Percentiles rank a stretch among this genome's conserved stretches.
phyloP scores from a whole-genome alignment of 2,329 filamentous ascomycete species.

The Zymoseptoria pseudotritici region DNA sequence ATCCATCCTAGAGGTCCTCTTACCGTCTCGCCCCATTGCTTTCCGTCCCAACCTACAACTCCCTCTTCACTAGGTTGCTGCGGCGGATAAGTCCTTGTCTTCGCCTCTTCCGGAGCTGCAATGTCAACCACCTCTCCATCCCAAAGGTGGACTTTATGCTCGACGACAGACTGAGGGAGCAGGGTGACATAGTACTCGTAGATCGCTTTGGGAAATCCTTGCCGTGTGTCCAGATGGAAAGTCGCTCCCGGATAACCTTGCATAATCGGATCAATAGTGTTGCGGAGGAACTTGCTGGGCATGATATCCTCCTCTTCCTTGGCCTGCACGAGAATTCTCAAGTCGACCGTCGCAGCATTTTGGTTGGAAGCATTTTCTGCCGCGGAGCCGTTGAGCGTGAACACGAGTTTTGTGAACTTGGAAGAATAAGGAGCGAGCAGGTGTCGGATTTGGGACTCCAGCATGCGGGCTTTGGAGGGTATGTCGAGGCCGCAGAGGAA shows the following conservation, averaged over 20 bases:
- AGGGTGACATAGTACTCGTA: slow-evolving; percentile 38
- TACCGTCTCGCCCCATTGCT: slow-evolving; percentile 31
- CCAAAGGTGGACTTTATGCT: slow-evolving; percentile 24
- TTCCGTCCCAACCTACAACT: slow-evolving; percentile 4
- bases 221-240: slow-evolving; percentile 28
- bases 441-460: slow-evolving; percentile 39
- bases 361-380: slow-evolving; percentile 37
- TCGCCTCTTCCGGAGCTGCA: slow-evolving; percentile 27
- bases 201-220: slow-evolving; percentile 35
- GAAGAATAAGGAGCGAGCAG: slow-evolving; percentile 31
- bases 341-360: slow-evolving; percentile 43
- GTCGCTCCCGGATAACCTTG: slow-evolving; percentile 28
- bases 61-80: slow-evolving; percentile 29
- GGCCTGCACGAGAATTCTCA: slow-evolving; percentile 35
- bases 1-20: slow-evolving; percentile 33
- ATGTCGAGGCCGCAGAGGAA: slow-evolving; percentile 42
- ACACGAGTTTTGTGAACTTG: slow-evolving; percentile 31
- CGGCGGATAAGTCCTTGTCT: slow-evolving; percentile 21
- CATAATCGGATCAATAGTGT: slow-evolving; percentile 40
- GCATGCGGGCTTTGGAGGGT: slow-evolving; percentile 40
- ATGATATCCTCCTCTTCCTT: slow-evolving; percentile 20
- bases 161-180: slow-evolving; percentile 24
- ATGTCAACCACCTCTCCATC: slow-evolving; percentile 28
- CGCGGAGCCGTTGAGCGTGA: slow-evolving; percentile 38
- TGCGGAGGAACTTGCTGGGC: slow-evolving; percentile 29